A percentile compares a stretch with the other conserved stretches of the same genome.
Conservation (phyloP, 208 protist genomes). For the Wallacemonas rigidus region DNA sequence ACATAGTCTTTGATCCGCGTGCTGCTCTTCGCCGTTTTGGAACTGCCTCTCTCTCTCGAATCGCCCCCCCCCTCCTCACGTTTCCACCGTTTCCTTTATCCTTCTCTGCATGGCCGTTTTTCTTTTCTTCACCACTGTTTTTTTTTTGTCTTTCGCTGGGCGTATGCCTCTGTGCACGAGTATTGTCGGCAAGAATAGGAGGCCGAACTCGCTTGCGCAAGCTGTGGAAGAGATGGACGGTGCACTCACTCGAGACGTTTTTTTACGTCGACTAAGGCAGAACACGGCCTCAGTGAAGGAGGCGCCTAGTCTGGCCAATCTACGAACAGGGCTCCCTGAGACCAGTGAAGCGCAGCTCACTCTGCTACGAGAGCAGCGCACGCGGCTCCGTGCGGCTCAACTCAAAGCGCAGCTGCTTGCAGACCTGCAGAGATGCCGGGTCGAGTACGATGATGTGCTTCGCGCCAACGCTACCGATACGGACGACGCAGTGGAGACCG, state of each 20-base stretch:
- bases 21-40: too few species aligned
- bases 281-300: constrained; percentile 6
- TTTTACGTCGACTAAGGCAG: background rate
- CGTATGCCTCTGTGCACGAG: too few species aligned
- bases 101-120: too few species aligned
- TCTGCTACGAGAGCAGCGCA: constrained; percentile 6
- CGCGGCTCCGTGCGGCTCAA: background rate
- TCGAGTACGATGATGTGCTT: constrained; percentile 20
- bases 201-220: background rate
- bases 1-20: too few species aligned
- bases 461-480: background rate
- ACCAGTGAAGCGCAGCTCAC: background rate
- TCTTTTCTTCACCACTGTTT: too few species aligned
- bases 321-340: background rate
- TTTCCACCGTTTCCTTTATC: too few species aligned
- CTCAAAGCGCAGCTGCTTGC: constrained; percentile 5
- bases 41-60: too few species aligned
- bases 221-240: background rate
- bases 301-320: background rate
- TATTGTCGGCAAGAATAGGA: background rate
- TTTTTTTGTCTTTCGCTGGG: too few species aligned
- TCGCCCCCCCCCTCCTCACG: too few species aligned
- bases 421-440: constrained; percentile 10
- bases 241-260: constrained; percentile 10
- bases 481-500: background rate